Conservation (phyloP, 306 rosid species). For the Senna tora region DNA sequence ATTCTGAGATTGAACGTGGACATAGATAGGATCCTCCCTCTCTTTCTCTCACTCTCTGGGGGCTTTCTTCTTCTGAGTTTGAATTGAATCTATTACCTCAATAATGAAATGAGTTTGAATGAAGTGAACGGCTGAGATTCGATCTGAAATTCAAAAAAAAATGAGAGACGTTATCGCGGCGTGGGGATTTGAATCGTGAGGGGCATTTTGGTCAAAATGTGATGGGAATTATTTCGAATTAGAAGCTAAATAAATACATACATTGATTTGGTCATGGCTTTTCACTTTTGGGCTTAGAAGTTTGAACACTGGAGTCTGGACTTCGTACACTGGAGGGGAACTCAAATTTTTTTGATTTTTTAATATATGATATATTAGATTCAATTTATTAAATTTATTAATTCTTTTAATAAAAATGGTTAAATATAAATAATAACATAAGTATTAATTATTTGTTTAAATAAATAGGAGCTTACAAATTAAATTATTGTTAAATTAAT, state of each 20-base stretch:
- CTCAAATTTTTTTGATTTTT: too few relatives aligned
- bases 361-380: too few relatives aligned
- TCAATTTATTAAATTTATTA: too few relatives aligned
- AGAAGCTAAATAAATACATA: neutral
- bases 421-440: too few relatives aligned
- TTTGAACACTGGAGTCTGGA: neutral
- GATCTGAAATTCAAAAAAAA: conserved; percentile 49
- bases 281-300: neutral
- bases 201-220: conserved; percentile 53
- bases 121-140: conserved; percentile 68
- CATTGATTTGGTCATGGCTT: too few relatives aligned
- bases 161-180: conserved; percentile 56
- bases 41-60: conserved; percentile 30
- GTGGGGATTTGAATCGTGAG: conserved; percentile 62
- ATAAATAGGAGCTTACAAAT: too few relatives aligned
- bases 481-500: too few relatives aligned
- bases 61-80: conserved; percentile 23
- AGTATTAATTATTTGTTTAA: too few relatives aligned
- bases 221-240: conserved; percentile 51
- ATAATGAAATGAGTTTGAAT: conserved; percentile 25
- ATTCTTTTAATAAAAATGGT: too few relatives aligned
- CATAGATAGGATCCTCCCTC: conserved; percentile 39
- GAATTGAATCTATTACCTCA: conserved; percentile 38
- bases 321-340: too few relatives aligned
- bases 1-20: conserved; percentile 42